These are phyloP conservation scores for Triticum monococcum DNA, from an alignment of 176 grass and related monocot genomes.

Conservation along the genomic window DNA sequence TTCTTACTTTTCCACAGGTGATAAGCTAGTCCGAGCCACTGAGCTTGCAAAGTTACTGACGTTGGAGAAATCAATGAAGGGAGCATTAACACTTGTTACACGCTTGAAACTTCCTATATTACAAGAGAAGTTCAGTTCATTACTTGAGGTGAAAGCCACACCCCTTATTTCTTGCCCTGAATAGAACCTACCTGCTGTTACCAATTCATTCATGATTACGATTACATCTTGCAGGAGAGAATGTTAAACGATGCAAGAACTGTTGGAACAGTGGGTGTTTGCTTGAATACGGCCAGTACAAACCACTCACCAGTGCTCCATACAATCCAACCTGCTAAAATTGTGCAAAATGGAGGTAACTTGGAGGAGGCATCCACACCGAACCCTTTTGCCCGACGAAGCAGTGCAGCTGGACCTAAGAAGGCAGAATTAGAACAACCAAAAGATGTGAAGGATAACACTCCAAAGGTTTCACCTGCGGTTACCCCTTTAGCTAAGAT, in stretches of 20 bases:
- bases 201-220: constrained; percentile 8
- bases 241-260: constrained; percentile 48
- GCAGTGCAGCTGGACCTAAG: constrained; percentile 26
- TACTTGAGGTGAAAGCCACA: constrained; percentile 66
- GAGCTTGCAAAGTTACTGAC: constrained; percentile 78
- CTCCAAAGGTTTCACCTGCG: constrained; percentile 8
- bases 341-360: constrained; percentile 20
- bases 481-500: constrained; percentile 28
- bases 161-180: constrained; percentile 4
- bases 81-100: constrained; percentile 85
- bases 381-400: constrained; percentile 15
- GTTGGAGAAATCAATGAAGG: constrained; percentile 88
- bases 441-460: background rate
- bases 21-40: constrained; percentile 81
- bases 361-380: background rate
- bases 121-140: constrained; percentile 80
- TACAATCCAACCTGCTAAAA: constrained; percentile 3
- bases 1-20: constrained; percentile 52
- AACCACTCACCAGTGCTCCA: constrained; percentile 18
- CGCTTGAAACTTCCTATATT: constrained; percentile 83
- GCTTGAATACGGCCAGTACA: constrained; percentile 9
- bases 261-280: background rate
- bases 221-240: constrained; percentile 65
- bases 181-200: background rate
- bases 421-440: constrained; percentile 27